Evolutionary conservation across 169 alveolate genomes (phyloP), one percentile per base, ranked within the genome.

Genomic region (Plasmodium gaboni): DNA sequence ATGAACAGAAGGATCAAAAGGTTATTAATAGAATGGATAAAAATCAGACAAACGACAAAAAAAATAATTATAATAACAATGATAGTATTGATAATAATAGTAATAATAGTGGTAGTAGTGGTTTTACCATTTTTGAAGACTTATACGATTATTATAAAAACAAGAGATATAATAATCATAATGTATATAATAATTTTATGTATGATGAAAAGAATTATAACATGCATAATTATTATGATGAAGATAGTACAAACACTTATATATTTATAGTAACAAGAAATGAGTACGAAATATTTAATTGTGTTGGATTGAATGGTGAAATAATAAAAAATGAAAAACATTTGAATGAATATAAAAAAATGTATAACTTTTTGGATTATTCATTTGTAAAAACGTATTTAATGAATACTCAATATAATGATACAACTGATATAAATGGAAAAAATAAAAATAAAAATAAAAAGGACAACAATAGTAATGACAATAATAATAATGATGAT

Each of bases 271-370:
- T 85, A 50, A 85, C 92, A 22, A 55, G 74, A 73, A 70, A 85
- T 60, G 85, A 69, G 17, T 70, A 70, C 38, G 74, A 85, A 48
- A 2, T 85, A 65, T 71, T 28, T 63, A 85, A 63, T 17, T 85
- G 92, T 48, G 87, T 85, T 57, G 92, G 92, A 17, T 48, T 85
- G 32, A 72, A 70, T 85, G 92, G 92, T 19, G 92, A 85, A 63
- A 85, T 85, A 70, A 59, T 85, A 48, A 85, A 85, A 70, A 85
- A 85, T 50, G 92, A 85, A 63, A 85, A 85, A 51, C 57, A 44
- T 72, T 19, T 85, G 50, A 74, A 85, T 22, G 28, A 15, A 28
- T 85, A 70, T 59, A 85, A 85, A 63, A 85, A 85, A 44, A 64
- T 61, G 74, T 70, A 85, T 53, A 85, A 85, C 53, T 67, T 85